These are phyloP conservation scores for Areca catechu DNA, from an alignment of 176 grass and related monocot genomes.

Conservation along the genomic window DNA sequence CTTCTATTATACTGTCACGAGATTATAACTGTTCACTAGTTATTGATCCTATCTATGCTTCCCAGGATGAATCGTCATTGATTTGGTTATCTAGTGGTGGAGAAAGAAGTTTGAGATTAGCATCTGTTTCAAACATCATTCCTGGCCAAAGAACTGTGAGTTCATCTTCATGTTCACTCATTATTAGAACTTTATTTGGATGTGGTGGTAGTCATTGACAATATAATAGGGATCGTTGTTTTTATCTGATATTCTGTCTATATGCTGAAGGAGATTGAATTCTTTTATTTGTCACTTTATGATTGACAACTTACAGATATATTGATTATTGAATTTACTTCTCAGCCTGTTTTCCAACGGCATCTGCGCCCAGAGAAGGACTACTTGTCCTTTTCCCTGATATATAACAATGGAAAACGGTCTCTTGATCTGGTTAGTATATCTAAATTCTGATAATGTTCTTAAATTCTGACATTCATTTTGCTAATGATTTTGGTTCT, in stretches of 20 bases:
- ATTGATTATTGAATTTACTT: not conserved
- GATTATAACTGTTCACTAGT: no score
- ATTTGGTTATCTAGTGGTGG: slow-evolving; percentile 14
- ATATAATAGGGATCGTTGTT: no score
- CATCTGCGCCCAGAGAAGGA: slow-evolving; percentile 2
- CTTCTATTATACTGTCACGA: no score
- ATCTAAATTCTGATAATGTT: not conserved
- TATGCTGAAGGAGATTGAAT: no score
- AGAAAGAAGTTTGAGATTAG: slow-evolving; percentile 16
- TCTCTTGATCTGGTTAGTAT: slow-evolving; percentile 14
- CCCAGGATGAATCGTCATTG: slow-evolving; percentile 17
- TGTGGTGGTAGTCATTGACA: no score
- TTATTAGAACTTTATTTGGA: no score
- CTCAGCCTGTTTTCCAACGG: slow-evolving; percentile 7
- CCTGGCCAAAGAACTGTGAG: slow-evolving; percentile 17
- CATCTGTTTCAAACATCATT: slow-evolving; percentile 18
- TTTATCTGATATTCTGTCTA: no score
- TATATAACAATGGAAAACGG: slow-evolving; percentile 6
- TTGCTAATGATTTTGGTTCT: not conserved
- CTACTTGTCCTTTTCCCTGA: slow-evolving; percentile 12
- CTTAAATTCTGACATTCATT: no score
- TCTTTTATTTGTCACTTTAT: no score
- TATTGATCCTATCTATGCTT: no score
- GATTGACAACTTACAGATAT: not conserved
- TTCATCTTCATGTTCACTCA: not conserved